Base-by-base conservation (phyloP, 2,329 filamentous ascomycete genomes). In the Aspergillus fumigatiaffinis region DNA sequence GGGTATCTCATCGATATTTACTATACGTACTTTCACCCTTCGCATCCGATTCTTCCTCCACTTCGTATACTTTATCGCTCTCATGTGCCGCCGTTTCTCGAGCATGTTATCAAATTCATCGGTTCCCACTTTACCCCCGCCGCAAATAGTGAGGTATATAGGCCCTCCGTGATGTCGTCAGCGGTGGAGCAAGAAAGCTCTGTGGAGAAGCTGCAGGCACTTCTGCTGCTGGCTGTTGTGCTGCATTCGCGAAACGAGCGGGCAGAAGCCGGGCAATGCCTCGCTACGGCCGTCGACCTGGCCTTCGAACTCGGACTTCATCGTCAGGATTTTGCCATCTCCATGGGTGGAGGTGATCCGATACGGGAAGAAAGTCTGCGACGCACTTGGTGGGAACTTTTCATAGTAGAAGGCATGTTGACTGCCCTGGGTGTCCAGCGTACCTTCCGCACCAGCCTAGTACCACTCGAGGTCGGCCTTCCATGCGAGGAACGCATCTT, bases 331-430 rank as follows among this genome's bases (percentile, higher is more conserved):
- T 96, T 86, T 70, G 87, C 91, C 0, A 74, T 80, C 0, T 73
- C 81, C 4, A 79, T 91, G 64, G 87, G 88, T 17, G 78, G 81
- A 28, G 84, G 85, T 4, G 84, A 88, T 58, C 80, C 84, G 0
- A 79, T 91, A 1, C 71, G 92, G 3, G 90, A 93, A 69, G 92
- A 97, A 73, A 90, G 88, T 70, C 88, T 91, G 84, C 84, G 91
- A 20, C 82, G 92, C 57, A 97, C 92, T 1, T 97, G 92, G 92
- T 97, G 92, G 92, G 91, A 84, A 65, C 67, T 90, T 42, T 93
- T 88, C 68, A 83, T 90, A n/a, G 83, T 91, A 14, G 91, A 96
- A 70, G 90, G 88, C 54, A 88, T 96, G 82, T 82, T 95, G 63
- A 90, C 91, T 4, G 90, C 90, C 3, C 86, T 96, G 20, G 75